A percentile compares a stretch with the other conserved stretches of the same genome.
Conservation (phyloP, 2,329 filamentous ascomycete genomes). For the Ophiostoma quercus region DNA sequence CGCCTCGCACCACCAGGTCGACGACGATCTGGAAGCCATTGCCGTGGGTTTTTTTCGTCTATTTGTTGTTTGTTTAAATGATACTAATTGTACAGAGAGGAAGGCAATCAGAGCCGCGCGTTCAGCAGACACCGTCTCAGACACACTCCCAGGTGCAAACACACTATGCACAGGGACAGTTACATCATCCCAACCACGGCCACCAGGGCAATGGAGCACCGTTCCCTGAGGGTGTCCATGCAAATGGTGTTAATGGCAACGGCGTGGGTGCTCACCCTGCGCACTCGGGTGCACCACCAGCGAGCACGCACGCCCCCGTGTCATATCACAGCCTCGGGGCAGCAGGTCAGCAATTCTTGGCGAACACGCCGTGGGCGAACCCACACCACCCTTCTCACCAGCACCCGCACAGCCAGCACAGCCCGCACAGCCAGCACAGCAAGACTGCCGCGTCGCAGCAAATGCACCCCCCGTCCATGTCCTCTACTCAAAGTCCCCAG, state of each 20-base stretch:
- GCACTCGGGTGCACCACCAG: not conserved
- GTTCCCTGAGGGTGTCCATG: not conserved
- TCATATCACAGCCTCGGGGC: conserved; percentile 51
- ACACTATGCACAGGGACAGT: conserved; percentile 2
- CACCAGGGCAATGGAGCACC: conserved; percentile 1
- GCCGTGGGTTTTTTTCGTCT: conserved; percentile 52
- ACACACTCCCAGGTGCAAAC: conserved; percentile 5
- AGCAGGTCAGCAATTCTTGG: conserved; percentile 79
- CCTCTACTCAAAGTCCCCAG: not conserved
- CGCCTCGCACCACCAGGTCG: conserved; percentile 66
- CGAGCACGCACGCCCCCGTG: conserved; percentile 27
- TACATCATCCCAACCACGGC: conserved; percentile 26
- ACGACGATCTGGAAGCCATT: conserved; percentile 85
- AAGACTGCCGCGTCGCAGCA: not conserved
- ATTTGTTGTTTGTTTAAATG: not conserved
- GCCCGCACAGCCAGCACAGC: not conserved
- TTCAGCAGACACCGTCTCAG: conserved; percentile 17
- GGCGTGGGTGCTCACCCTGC: not conserved
- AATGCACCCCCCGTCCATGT: not conserved
- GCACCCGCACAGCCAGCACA: not conserved
- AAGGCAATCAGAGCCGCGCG: not conserved
- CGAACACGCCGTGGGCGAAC: conserved; percentile 89
- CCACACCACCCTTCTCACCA: conserved; percentile 74
- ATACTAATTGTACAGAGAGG: conserved; percentile 7
- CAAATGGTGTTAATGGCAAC: not conserved